These are phyloP conservation scores for Ganoderma lucidum DNA, from an alignment of 1,284 basidiomycete species.

Conservation along the genomic window DNA sequence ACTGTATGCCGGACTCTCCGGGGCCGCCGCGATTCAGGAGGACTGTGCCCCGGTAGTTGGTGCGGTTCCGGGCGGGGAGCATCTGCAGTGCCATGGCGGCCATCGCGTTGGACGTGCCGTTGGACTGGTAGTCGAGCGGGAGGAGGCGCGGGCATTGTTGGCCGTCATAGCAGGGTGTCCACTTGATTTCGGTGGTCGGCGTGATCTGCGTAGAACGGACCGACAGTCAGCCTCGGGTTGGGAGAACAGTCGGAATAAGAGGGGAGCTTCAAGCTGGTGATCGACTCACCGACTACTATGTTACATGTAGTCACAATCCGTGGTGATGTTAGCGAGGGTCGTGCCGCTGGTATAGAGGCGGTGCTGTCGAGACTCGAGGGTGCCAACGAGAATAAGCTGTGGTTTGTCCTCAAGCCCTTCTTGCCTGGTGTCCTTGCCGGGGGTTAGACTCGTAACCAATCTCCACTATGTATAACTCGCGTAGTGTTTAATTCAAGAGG, in stretches of 20 bases:
- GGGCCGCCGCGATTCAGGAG: conserved; percentile 63
- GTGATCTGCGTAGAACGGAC: conserved; percentile 19
- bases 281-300: not conserved
- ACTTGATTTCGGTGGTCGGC: conserved; percentile 30
- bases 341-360: too few species aligned
- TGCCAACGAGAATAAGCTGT: not conserved
- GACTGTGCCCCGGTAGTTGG: conserved; percentile 53
- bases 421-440: too few species aligned
- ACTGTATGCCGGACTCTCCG: conserved; percentile 35
- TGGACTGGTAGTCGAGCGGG: conserved; percentile 46
- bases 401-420: not conserved
- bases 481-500: too few species aligned
- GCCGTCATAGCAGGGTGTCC: conserved; percentile 35
- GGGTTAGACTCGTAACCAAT: too few species aligned
- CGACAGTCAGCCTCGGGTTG: not conserved
- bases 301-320: not conserved
- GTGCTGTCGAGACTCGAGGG: not conserved
- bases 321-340: not conserved
- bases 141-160: conserved; percentile 39
- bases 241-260: not conserved
- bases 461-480: too few species aligned
- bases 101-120: conserved; percentile 26
- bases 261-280: not conserved
- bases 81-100: conserved; percentile 48
- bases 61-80: conserved; percentile 36